These are phyloP conservation scores for Globisporangium spiculum DNA, from an alignment of 352 stramenopile species.

Conservation along the genomic window DNA sequence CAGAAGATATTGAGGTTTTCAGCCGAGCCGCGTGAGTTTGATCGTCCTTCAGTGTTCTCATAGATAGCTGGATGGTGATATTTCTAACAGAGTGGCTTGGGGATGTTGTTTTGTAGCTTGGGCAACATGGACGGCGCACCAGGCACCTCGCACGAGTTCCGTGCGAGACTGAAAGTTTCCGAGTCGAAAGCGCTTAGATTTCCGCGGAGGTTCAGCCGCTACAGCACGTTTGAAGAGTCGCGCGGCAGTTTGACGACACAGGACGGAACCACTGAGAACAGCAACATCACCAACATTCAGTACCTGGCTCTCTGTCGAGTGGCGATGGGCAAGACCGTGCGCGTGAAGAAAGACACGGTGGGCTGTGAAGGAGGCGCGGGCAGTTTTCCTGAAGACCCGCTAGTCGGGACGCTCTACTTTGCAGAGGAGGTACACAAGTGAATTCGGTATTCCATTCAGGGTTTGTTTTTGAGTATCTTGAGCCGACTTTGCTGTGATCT, in stretches of 20 bases:
- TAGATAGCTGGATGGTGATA: neutral
- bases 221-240: constrained; percentile 61
- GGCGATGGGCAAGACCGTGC: constrained; percentile 49
- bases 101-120: neutral
- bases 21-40: constrained; percentile 27
- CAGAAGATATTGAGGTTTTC: constrained; percentile 30
- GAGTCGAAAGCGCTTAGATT: constrained; percentile 33
- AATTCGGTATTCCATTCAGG: neutral
- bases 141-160: constrained; percentile 19
- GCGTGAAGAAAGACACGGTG: constrained; percentile 14
- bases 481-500: neutral
- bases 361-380: neutral
- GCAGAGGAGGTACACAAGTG: constrained; percentile 25
- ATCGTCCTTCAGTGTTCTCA: neutral
- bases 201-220: constrained; percentile 63
- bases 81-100: constrained; percentile 1
- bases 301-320: constrained; percentile 74
- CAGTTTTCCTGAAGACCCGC: constrained; percentile 30
- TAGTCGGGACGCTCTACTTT: constrained; percentile 40
- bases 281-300: constrained; percentile 14
- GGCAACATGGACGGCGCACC: constrained; percentile 10
- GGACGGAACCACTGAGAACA: neutral
- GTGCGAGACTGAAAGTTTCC: constrained; percentile 8
- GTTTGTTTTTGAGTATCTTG: neutral
- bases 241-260: neutral